Evolutionary conservation across 768 basidiomycete genomes (phyloP).

Genomic region (Hericium coralloides): DNA sequence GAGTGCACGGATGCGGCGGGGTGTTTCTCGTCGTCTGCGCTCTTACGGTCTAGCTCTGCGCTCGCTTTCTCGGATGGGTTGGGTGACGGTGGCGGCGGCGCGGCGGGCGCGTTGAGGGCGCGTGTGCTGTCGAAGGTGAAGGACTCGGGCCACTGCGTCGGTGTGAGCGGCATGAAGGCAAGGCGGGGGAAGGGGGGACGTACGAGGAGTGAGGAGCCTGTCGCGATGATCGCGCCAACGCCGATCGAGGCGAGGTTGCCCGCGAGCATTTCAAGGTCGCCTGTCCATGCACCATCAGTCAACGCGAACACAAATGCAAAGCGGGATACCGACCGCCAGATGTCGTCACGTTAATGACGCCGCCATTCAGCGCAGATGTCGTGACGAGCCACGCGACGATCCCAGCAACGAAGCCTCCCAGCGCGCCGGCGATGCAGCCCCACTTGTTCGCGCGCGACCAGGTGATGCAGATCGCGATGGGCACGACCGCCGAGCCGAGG

Average conservation of each 20-base stretch:
- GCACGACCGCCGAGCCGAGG: constrained; percentile 77
- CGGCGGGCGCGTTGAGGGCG: constrained; percentile 50
- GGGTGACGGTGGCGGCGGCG: not conserved
- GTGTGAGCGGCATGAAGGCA: not conserved
- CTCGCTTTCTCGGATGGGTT: constrained; percentile 8
- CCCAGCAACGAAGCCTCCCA: constrained; percentile 61
- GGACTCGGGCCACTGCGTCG: constrained; percentile 61
- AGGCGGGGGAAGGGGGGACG: constrained; percentile 14
- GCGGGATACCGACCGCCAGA: constrained; percentile 28
- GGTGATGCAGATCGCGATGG: constrained; percentile 78
- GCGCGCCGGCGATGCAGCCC: constrained; percentile 70
- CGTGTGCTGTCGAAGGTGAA: constrained; percentile 79
- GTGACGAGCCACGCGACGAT: constrained; percentile 82
- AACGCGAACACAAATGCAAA: constrained; percentile 12
- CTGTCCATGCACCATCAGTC: constrained; percentile 16
- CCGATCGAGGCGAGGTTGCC: constrained; percentile 86
- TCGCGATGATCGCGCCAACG: constrained; percentile 69
- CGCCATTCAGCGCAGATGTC: constrained; percentile 59
- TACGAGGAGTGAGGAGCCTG: constrained; percentile 55
- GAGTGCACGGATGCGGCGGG: constrained; percentile 14
- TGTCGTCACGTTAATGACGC: constrained; percentile 60
- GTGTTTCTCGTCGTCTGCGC: constrained; percentile 28
- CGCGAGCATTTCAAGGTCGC: constrained; percentile 67
- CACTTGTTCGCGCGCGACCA: constrained; percentile 82
- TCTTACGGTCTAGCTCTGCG: constrained; percentile 11